Percentiles rank a stretch among this genome's conserved stretches.
Conservation (phyloP, 805 yeast species). For the Debaryomyces maramus region DNA sequence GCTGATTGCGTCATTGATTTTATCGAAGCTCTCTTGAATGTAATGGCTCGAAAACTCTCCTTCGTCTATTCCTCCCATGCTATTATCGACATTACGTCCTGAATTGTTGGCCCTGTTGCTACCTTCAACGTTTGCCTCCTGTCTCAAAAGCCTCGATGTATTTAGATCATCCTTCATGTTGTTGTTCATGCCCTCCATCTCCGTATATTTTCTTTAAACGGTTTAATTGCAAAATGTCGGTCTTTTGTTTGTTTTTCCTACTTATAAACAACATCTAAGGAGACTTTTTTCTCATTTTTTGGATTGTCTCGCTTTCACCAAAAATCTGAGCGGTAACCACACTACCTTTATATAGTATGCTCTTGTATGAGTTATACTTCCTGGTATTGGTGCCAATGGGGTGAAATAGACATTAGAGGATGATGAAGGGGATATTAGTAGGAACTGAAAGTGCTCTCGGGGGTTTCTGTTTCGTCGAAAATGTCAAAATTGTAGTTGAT, state of each 20-base stretch:
- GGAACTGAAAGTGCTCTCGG: too few species aligned
- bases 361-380: too few species aligned
- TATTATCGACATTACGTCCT: background rate
- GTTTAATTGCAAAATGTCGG: constrained; percentile 15
- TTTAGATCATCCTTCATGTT: constrained; percentile 8
- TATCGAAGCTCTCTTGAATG: constrained; percentile 12
- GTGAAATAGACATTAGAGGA: too few species aligned
- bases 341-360: too few species aligned
- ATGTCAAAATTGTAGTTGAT: too few species aligned
- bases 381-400: too few species aligned
- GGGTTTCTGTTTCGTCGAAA: too few species aligned
- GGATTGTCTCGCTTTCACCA: background rate
- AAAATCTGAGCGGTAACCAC: too few species aligned
- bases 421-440: too few species aligned
- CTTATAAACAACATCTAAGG: constrained; percentile 7
- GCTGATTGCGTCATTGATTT: constrained; percentile 11
- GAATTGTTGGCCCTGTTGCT: background rate
- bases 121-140: constrained; percentile 6
- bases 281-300: constrained; percentile 13
- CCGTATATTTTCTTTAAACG: constrained; percentile 1
- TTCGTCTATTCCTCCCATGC: background rate
- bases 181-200: constrained; percentile 11
- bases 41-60: constrained; percentile 4
- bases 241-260: constrained; percentile 2
- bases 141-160: constrained; percentile 8